Base-by-base conservation (phyloP, 2,329 filamentous ascomycete genomes). In the Zymoseptoria ardabiliae region DNA sequence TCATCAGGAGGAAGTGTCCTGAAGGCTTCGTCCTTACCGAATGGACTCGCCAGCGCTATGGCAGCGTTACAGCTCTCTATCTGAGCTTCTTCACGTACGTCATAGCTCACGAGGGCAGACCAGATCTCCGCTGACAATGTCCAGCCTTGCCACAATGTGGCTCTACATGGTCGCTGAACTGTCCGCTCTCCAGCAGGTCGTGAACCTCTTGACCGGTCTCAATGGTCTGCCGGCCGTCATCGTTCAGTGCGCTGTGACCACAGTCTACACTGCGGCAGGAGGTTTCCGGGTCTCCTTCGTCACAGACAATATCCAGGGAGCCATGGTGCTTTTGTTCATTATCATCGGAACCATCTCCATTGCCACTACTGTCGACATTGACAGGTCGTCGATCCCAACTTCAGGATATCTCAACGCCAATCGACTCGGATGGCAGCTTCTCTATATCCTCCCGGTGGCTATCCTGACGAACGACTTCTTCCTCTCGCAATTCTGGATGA, bases 381-480 rank as follows among this genome's bases (percentile, higher is more conserved):
- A 92, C 69, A 82, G 79, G 28, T 81, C 81, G 45, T 79, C 90
- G 11, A 85, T 94, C 66, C 83, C 83, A 1, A 76, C 83, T 4
- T 91, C 89, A 0, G 85, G 85, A 8, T 81, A 90, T 23, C 82
- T 87, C n/a, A 78, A 90, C 51, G 68, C 86, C 4, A 88, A 77
- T 58, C 79, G 91, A 2, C 79, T 94, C 1, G 90, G 90, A 58
- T 94, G 90, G 89, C 90, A 94, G 74, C 82, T 94, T 13, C 78
- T 94, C 41, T 94, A 93, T 76, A 93, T 94, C 65, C 81, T 94
- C 1, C 89, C 90, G 0, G 82, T 94, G 5, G 90, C 90, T 51
- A 83, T 94, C 64, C 71, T 92, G 58, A 92, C 89, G 60, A 94
- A 93, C 76, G 86, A 92, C 77, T 92, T 94, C 79, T 94, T 94